A percentile compares a stretch with the other conserved stretches of the same genome.
Evolutionary conservation across 768 basidiomycete genomes (phyloP).

Genomic region (Crepidotus variabilis): DNA sequence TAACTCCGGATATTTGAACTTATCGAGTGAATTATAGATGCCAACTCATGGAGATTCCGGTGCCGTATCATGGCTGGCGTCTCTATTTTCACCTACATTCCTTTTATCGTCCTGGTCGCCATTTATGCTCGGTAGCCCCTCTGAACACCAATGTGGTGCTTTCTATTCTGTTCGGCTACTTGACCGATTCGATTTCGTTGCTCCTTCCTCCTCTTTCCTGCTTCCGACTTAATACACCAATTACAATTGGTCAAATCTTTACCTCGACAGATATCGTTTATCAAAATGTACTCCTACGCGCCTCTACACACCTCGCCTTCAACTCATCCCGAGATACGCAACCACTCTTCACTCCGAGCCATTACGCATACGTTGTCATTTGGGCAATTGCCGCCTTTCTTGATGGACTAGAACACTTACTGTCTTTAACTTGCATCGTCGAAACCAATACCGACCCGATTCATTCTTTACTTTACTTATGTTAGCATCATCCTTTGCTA

Average conservation of each 20-base stretch:
- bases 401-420: constrained; percentile 19
- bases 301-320: neutral
- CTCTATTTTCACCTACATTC: constrained; percentile 72
- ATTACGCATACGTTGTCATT: constrained; percentile 11
- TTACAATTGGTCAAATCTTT: neutral
- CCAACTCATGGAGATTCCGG: constrained; percentile 67
- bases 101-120: constrained; percentile 72
- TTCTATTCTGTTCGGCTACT: neutral
- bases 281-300: neutral
- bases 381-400: neutral
- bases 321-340: neutral
- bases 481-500: neutral
- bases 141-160: neutral
- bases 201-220: neutral
- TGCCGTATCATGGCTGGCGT: constrained; percentile 70
- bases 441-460: constrained; percentile 9
- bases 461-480: constrained; percentile 13
- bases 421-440: constrained; percentile 1
- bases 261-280: neutral
- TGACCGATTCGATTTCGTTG: too few relatives aligned
- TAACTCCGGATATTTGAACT: neutral
- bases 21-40: constrained; percentile 44
- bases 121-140: constrained; percentile 42
- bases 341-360: neutral
- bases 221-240: neutral